Evolutionary conservation across 2,329 filamentous ascomycete genomes (phyloP).

Genomic region (Parastagonospora nodorum): DNA sequence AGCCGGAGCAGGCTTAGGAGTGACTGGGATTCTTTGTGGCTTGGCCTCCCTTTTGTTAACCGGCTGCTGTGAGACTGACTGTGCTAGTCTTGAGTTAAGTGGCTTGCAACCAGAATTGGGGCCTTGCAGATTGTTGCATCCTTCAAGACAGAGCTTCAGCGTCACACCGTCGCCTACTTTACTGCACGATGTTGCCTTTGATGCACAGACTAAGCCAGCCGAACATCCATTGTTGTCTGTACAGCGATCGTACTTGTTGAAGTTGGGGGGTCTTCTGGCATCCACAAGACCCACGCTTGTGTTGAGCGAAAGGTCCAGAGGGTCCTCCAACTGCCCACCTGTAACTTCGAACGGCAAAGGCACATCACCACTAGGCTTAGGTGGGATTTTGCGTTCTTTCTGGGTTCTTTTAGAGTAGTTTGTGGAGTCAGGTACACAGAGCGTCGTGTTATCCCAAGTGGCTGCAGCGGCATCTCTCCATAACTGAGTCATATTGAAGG

Average conservation of each 20-base stretch:
- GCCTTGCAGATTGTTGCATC: not conserved
- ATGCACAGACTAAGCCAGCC: not conserved
- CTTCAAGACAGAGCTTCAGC: not conserved
- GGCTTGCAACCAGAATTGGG: not conserved
- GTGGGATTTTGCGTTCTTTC: not conserved
- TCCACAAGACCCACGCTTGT: not conserved
- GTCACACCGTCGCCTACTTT: not conserved
- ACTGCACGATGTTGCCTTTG: not conserved
- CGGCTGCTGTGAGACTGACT: not conserved
- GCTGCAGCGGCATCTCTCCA: constrained; percentile 41
- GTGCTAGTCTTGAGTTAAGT: not conserved
- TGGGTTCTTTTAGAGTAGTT: constrained; percentile 5
- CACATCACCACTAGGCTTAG: not conserved
- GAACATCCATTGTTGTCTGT: not conserved
- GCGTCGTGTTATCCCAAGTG: constrained; percentile 28
- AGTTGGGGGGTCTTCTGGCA: not conserved
- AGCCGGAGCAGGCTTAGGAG: no score
- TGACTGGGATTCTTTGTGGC: not conserved
- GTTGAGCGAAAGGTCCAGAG: not conserved
- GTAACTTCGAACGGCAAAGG: not conserved
- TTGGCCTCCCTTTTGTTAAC: not conserved
- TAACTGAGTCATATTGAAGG: constrained; percentile 39
- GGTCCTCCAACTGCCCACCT: not conserved
- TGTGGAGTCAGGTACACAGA: constrained; percentile 38
- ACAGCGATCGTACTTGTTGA: not conserved